Conservation (phyloP, 2,329 filamentous ascomycete genomes). For the Penicillium decumbens region DNA sequence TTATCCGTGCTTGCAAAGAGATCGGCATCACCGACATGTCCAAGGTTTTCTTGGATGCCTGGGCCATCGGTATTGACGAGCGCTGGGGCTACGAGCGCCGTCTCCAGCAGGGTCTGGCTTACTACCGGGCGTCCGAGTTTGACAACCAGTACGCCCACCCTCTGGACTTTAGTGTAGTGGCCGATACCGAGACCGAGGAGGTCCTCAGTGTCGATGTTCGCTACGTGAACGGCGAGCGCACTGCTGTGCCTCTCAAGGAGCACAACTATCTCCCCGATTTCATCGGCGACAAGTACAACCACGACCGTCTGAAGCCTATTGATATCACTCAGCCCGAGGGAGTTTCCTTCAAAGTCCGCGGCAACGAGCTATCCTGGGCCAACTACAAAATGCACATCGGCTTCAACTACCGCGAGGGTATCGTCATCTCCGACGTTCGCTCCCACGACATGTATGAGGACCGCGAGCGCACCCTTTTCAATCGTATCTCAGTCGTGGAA, state of each 20-base stretch:
- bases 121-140: constrained; percentile 28
- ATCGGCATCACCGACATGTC: constrained; percentile 37
- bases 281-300: constrained; percentile 23
- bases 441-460: constrained; percentile 27
- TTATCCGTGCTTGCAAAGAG: constrained; percentile 32
- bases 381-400: constrained; percentile 40
- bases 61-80: constrained; percentile 38
- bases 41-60: constrained; percentile 34
- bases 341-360: constrained; percentile 29
- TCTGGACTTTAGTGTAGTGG: constrained; percentile 26
- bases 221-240: constrained; percentile 25
- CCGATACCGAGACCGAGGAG: constrained; percentile 28
- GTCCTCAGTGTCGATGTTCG: constrained; percentile 28
- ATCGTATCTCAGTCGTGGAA: constrained; percentile 29
- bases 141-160: constrained; percentile 34
- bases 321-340: constrained; percentile 29
- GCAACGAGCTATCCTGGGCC: constrained; percentile 29
- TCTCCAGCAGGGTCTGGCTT: constrained; percentile 33
- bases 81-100: constrained; percentile 34
- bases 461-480: constrained; percentile 29
- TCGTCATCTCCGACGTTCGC: constrained; percentile 50
- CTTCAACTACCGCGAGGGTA: constrained; percentile 52
- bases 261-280: constrained; percentile 30
- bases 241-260: constrained; percentile 20
- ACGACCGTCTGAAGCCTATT: constrained; percentile 26